A percentile compares a stretch with the other conserved stretches of the same genome.
Evolutionary conservation across 176 grass and related monocot genomes (phyloP).

Genomic region (Triticum timopheevii): DNA sequence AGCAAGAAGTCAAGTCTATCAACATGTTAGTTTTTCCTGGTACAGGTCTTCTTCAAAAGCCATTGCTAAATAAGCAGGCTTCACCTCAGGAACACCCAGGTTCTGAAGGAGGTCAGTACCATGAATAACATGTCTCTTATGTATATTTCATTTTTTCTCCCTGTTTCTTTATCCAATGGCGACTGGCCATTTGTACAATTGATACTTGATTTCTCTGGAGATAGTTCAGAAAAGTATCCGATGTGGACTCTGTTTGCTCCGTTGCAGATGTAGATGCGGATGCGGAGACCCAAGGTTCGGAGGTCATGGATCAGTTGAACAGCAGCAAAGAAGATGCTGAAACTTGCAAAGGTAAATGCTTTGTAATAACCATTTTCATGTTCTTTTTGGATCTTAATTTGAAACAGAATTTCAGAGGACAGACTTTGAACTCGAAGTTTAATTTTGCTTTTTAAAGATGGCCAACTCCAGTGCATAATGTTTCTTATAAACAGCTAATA

Average conservation of each 20-base stretch:
- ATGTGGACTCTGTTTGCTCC: conserved; percentile 28
- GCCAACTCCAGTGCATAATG: background rate
- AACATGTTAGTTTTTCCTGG: conserved; percentile 92
- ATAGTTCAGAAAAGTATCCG: conserved; percentile 13
- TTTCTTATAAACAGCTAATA: background rate
- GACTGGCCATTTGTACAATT: conserved; percentile 18
- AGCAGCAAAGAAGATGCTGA: conserved; percentile 25
- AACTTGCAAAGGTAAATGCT: conserved; percentile 37
- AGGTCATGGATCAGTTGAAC: conserved; percentile 10
- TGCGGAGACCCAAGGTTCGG: conserved; percentile 19
- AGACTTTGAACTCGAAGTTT: conserved; percentile 11
- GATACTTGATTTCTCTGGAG: conserved; percentile 18
- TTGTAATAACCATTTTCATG: conserved; percentile 23
- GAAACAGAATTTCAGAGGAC: conserved; percentile 18
- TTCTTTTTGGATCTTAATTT: conserved; percentile 15
- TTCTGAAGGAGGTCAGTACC: conserved; percentile 51
- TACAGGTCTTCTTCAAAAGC: conserved; percentile 90
- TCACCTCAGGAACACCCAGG: conserved; percentile 27
- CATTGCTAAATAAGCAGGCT: conserved; percentile 49
- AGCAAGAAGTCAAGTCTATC: conserved; percentile 71
- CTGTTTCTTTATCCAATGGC: conserved; percentile 2
- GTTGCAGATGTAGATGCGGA: background rate
- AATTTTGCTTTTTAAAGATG: background rate
- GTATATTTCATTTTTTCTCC: background rate
- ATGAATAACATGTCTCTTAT: conserved; percentile 27